Evolutionary conservation across 768 basidiomycete genomes (phyloP).

Genomic region (Agrocybe pediades): DNA sequence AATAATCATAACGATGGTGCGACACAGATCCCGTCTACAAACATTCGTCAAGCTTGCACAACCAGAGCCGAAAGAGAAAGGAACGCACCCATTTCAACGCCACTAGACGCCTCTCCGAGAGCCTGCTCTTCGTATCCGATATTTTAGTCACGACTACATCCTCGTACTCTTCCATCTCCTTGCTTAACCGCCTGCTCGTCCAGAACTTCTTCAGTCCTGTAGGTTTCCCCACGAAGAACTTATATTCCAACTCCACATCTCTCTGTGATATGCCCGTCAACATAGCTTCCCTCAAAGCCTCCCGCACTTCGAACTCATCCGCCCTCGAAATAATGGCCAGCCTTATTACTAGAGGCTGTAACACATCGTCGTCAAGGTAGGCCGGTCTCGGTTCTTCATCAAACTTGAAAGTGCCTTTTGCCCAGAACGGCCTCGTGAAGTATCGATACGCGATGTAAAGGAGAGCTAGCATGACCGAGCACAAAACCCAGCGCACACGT

Average conservation of each 20-base stretch:
- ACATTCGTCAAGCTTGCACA: neutral
- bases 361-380: neutral
- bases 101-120: neutral
- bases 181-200: neutral
- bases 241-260: conserved; percentile 5
- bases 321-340: conserved; percentile 2
- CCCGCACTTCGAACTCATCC: neutral
- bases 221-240: conserved; percentile 1
- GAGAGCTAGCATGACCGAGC: neutral
- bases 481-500: neutral
- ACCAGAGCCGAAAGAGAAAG: neutral
- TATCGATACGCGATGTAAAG: neutral
- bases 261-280: neutral
- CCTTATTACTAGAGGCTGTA: neutral
- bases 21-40: neutral
- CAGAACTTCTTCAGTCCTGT: neutral
- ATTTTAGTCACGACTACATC: neutral
- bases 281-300: neutral
- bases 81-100: conserved; percentile 3
- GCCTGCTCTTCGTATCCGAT: neutral
- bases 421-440: neutral
- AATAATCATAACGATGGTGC: conserved; percentile 2
- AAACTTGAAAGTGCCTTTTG: neutral
- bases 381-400: neutral
- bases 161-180: neutral